These are phyloP conservation scores for Hymenotorrendiella dingleyae DNA, from an alignment of 2,329 filamentous ascomycete genomes.

Conservation along the genomic window DNA sequence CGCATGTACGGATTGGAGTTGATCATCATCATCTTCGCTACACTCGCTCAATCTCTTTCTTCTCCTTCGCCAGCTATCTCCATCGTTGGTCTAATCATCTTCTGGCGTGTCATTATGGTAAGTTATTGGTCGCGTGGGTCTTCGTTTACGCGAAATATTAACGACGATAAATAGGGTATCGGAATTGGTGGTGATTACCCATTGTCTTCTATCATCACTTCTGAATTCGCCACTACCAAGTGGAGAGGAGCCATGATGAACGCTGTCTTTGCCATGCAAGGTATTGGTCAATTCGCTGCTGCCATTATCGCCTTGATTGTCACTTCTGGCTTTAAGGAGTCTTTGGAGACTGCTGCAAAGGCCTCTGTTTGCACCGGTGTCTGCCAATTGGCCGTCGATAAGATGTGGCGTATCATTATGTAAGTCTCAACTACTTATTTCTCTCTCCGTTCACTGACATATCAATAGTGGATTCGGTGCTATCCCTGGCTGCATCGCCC, in stretches of 20 bases:
- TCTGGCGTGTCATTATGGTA: slow-evolving; percentile 75
- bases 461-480: slow-evolving; percentile 73
- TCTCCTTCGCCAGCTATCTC: slow-evolving; percentile 55
- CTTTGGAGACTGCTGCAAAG: slow-evolving; percentile 39
- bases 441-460: too few species aligned
- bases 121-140: too few species aligned
- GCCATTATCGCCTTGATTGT: slow-evolving; percentile 66
- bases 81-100: slow-evolving; percentile 57
- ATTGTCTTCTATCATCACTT: slow-evolving; percentile 65
- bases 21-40: slow-evolving; percentile 65
- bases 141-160: too few species aligned
- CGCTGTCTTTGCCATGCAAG: slow-evolving; percentile 80
- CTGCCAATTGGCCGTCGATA: slow-evolving; percentile 67
- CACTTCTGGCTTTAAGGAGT: slow-evolving; percentile 55
- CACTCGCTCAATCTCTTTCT: slow-evolving; percentile 59
- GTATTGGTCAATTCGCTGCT: slow-evolving; percentile 69
- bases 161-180: too few species aligned
- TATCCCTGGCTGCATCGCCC: slow-evolving; percentile 67
- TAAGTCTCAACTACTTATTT: too few species aligned
- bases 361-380: slow-evolving; percentile 50
- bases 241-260: slow-evolving; percentile 82
- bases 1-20: slow-evolving; percentile 79
- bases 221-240: slow-evolving; percentile 76
- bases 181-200: slow-evolving; percentile 82
- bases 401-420: slow-evolving; percentile 79